Base-by-base conservation (phyloP, 2,329 filamentous ascomycete species). In the Claviceps monticola region DNA sequence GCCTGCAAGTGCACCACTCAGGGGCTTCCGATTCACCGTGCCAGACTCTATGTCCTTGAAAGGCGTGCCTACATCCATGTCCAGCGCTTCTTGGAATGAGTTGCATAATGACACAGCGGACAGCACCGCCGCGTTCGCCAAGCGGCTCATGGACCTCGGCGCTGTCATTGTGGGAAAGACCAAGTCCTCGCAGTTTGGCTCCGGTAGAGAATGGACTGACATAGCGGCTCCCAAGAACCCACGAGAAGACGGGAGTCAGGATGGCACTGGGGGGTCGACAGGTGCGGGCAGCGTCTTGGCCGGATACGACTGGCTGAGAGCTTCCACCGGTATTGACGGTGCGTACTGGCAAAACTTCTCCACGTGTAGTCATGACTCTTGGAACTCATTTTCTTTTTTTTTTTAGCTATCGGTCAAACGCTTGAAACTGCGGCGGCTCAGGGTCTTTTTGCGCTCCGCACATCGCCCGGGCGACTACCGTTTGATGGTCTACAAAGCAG, bases 61-160 rank as follows among this genome's bases (percentile, higher is more conserved):
- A n/a, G 82, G 82, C 1, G 62, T 82, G 0, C 70, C 71, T 13
- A 82, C 77, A 0, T 71, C 71, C 1, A 69, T 75, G 36, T 82
- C 80, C 0, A 83, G 79, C 51, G 68, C 76, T 36, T 74, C 79
- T 1, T 84, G 75, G 70, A 73, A 72, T 21, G 65, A 73, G 37
- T 62, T 84, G 2, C 76, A 80, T 51, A 66, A 69, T 1, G 59
- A 69, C 2, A 66, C 70, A 0, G 61, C 60, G 4, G 69, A 64
- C 2, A 59, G 58, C 2, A 81, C 76, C 1, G 74, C 76, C 0
- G 60, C 71, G 0, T 68, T 74, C 1, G 71, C 81, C 0, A 74
- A 79, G 49, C 67, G 70, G 2, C 63, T 87, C 1, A 69, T 84
- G 3, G 73, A 80, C 50, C 71, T 77, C 2, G 83, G 83, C 0